phyloP scores from a whole-genome alignment of 441 rosid species.

The Jatropha multifida region DNA sequence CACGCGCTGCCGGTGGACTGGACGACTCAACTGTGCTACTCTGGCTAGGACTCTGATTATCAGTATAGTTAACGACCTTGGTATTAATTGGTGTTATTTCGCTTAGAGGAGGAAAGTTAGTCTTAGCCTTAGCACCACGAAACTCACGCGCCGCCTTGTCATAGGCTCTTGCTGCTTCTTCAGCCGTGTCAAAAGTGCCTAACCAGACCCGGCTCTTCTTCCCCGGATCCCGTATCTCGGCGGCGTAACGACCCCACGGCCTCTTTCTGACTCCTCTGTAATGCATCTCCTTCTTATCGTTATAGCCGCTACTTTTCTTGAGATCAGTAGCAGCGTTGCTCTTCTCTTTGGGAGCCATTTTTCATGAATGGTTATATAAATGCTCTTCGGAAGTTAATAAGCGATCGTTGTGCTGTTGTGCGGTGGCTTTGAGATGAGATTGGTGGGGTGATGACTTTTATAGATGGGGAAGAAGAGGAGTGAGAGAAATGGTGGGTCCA shows the following conservation, averaged over 20 bases:
- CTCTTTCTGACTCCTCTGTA: slow-evolving; percentile 84
- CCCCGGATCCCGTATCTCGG: slow-evolving; percentile 77
- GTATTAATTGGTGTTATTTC: background rate
- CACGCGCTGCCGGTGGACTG: slow-evolving; percentile 35
- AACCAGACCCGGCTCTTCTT: slow-evolving; percentile 79
- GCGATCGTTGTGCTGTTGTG: background rate
- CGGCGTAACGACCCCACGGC: slow-evolving; percentile 89
- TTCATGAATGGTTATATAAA: background rate
- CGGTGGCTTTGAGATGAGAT: background rate
- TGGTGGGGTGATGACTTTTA: background rate
- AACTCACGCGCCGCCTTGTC: slow-evolving; percentile 60
- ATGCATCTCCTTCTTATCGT: slow-evolving; percentile 41
- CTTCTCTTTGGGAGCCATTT: slow-evolving; percentile 44
- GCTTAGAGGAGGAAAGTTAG: slow-evolving; percentile 46
- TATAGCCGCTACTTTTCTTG: slow-evolving; percentile 6
- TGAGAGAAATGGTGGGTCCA: slow-evolving; percentile 7
- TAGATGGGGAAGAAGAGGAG: background rate
- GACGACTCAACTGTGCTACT: slow-evolving; percentile 61
- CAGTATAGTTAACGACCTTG: background rate
- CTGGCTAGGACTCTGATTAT: slow-evolving; percentile 54
- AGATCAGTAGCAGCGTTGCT: background rate
- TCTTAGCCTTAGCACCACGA: slow-evolving; percentile 77
- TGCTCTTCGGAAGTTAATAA: too few species aligned
- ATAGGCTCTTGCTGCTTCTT: slow-evolving; percentile 78
- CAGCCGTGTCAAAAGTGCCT: slow-evolving; percentile 81